Evolutionary conservation across 495 filamentous ascomycete species (phyloP).

Genomic region (Parachaetomium inaequale): DNA sequence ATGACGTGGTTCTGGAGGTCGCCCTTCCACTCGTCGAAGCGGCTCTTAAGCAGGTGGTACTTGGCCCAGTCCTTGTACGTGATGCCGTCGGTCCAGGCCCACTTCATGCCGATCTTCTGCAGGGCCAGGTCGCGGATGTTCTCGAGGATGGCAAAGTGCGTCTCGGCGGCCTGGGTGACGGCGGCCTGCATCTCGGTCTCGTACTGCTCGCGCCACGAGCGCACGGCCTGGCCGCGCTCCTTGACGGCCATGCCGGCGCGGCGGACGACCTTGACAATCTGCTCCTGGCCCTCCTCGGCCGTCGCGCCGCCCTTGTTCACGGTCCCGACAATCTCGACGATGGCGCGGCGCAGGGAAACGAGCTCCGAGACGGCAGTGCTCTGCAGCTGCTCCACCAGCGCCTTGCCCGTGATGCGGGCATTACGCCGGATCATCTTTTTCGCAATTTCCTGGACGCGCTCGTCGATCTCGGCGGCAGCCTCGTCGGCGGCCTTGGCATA

Average conservation of each 20-base stretch:
- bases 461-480: conserved; percentile 73
- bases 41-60: conserved; percentile 79
- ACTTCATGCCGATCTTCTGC: conserved; percentile 94
- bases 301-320: conserved; percentile 44
- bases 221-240: conserved; percentile 74
- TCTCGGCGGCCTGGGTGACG: conserved; percentile 70
- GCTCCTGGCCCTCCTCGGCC: conserved; percentile 57
- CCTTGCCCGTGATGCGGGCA: conserved; percentile 55
- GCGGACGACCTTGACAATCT: conserved; percentile 61
- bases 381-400: conserved; percentile 65
- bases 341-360: conserved; percentile 60
- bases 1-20: conserved; percentile 70
- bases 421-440: conserved; percentile 53
- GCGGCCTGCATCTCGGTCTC: conserved; percentile 64
- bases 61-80: conserved; percentile 95
- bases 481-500: conserved; percentile 80
- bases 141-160: conserved; percentile 78
- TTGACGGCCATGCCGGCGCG: conserved; percentile 72
- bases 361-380: conserved; percentile 60
- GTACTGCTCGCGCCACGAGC: conserved; percentile 72
- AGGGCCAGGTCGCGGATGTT: conserved; percentile 82
- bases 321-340: conserved; percentile 57
- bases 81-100: conserved; percentile 94
- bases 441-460: conserved; percentile 60
- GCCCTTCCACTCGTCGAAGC: conserved; percentile 80